Evolutionary conservation across 345 rosid species (phyloP), one percentile per base, ranked within the genome.

Genomic region (Mangifera indica): DNA sequence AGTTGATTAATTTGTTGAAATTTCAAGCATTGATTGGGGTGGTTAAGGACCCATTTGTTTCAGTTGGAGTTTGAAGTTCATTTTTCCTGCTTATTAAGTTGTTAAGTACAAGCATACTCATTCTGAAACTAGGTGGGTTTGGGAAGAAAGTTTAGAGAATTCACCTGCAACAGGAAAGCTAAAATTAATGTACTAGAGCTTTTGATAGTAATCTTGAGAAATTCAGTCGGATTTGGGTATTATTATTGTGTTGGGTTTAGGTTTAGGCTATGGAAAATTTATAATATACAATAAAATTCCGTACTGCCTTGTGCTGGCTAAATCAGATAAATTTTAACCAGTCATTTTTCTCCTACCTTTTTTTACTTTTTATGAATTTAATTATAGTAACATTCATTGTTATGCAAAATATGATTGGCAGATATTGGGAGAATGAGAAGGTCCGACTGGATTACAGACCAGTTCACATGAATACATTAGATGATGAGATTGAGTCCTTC

Each of bases 401-500:
- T 29, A 29, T 29, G 32, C 42, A 44, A 29, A 49, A 49, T 49
- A 59, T 63, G 53, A 37, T 58, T 37, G 77, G 74, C 86, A 94
- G 98, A 56, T 91, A 85, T 63, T 95, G 99, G 99, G 94, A 95
- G 84, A 79, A 89, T 7, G 97, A 87, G 87, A 95, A 88, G 82
- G 99, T 93, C 42, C 87, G 90, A 64, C 79, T 95, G 49, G 96
- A 91, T 22, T 95, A 95, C 79, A 87, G 98, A 80, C 99, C 98
- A 18, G 99, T 95, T 67, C 99, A 95, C 84, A 82, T 92, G 98
- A 87, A 95, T 82, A 91, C 98, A 21, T 81, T 95, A 54, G 99
- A 95, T 13, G 90, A 92, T 55, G 98, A 95, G 75, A 12, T 92
- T 0, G 91, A 92, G 69, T 3, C 98, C 15, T 88, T 95, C 88